Percentiles rank a stretch among this genome's conserved stretches.
Evolutionary conservation across 2,329 filamentous ascomycete species (phyloP).

Genomic region (Colletotrichum sp.): DNA sequence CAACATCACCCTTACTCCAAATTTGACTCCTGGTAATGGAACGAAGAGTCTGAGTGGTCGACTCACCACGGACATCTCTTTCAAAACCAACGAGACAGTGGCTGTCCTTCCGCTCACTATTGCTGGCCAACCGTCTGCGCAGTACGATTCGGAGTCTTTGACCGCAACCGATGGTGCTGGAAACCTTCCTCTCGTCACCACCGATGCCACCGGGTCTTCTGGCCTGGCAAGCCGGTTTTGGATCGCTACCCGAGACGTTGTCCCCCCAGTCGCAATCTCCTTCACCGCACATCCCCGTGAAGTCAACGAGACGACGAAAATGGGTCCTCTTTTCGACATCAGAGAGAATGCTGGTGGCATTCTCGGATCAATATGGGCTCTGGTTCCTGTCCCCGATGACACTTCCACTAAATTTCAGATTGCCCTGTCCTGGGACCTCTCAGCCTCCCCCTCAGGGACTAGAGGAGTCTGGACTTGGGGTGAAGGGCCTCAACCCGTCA

Average conservation of each 20-base stretch:
- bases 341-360: neutral
- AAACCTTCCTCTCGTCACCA: neutral
- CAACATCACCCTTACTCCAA: neutral
- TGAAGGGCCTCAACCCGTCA: neutral
- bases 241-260: neutral
- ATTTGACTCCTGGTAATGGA: neutral
- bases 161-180: neutral
- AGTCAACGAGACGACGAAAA: neutral
- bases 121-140: neutral
- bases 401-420: neutral
- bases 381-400: neutral
- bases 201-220: neutral
- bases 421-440: neutral
- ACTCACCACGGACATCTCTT: neutral
- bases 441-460: neutral
- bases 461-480: neutral
- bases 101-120: neutral
- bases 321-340: neutral
- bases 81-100: neutral
- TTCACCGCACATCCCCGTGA: neutral
- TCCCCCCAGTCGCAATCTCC: neutral
- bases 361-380: neutral
- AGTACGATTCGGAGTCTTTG: neutral
- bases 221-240: neutral
- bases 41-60: neutral